Evolutionary conservation across 2,329 filamentous ascomycete genomes (phyloP), one percentile per base, ranked within the genome.

Genomic region (Penicillium decumbens): DNA sequence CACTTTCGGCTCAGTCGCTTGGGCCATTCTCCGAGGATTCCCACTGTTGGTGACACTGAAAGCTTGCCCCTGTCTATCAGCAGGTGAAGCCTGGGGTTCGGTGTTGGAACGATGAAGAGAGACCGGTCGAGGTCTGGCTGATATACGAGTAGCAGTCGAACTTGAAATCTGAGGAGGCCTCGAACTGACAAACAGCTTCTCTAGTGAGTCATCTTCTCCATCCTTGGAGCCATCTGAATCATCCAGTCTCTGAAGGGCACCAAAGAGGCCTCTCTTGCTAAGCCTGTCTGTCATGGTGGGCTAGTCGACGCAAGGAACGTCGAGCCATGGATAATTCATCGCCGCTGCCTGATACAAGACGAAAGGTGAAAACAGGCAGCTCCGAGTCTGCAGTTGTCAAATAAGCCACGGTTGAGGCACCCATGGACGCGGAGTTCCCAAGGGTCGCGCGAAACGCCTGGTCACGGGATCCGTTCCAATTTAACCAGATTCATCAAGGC

Each of bases 211-310:
- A 10, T 60, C 46, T 5, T 58, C 60, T 35, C 61, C 52, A 27
- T 65, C 57, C 13, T 64, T 60, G 7, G 52, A 53, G 23, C 61
- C 58, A 38, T 67, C 65, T 3, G 54, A 35, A 9, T 60, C 49
- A 50, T 68, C 68, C 32, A 71, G 49, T 27, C 50, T 43, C 35
- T 72, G 69, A 7, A 74, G 61, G 18, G 59, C 64, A 13, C 51
- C 57, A 54, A 72, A 73, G 45, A 74, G 69, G 15, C 55, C 49
- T 48, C 60, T 54, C 57, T 73, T 73, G 51, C 57, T 62, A 6
- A 18, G 41, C 24, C 29, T 45, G 41, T 46, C 47, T 28, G 27
- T 28, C 45, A 47, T 54, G 60, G 66, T 65, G 9, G 33, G 42
- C 48, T 54, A 50, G 41, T 54, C 49, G 30, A 45, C 48, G 35